Percentiles rank a stretch among this genome's conserved stretches.
Evolutionary conservation across 768 basidiomycete species (phyloP).

Genomic region (Sarcodon sp.): DNA sequence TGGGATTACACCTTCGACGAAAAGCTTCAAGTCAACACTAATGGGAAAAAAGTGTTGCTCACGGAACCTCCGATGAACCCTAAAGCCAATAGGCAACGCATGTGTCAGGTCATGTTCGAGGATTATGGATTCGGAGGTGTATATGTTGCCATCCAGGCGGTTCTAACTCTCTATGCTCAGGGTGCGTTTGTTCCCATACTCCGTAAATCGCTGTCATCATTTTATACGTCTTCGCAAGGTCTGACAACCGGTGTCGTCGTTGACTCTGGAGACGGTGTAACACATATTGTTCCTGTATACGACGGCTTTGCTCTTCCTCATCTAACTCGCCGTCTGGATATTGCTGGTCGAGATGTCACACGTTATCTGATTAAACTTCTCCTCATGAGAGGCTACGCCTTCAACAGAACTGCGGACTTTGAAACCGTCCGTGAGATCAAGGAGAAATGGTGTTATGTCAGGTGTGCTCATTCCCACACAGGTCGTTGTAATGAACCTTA

Average conservation of each 20-base stretch:
- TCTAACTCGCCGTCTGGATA: constrained; percentile 87
- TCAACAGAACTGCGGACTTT: constrained; percentile 98
- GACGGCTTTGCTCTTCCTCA: constrained; percentile 95
- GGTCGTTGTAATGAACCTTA: background rate
- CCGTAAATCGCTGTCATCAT: background rate
- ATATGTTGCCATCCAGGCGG: constrained; percentile 97
- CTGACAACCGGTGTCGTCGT: constrained; percentile 97
- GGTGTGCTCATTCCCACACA: constrained; percentile 30
- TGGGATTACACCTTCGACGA: constrained; percentile 99
- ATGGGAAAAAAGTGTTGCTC: constrained; percentile 79
- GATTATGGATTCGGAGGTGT: constrained; percentile 94
- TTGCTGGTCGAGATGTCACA: constrained; percentile 96
- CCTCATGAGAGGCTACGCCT: constrained; percentile 99
- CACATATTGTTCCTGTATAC: constrained; percentile 98
- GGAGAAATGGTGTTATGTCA: constrained; percentile 97
- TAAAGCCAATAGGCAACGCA: constrained; percentile 78
- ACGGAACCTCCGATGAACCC: constrained; percentile 99
- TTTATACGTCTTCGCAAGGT: constrained; percentile 35
- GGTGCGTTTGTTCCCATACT: constrained; percentile 38
- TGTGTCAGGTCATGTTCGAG: constrained; percentile 99
- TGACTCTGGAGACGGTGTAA: constrained; percentile 98
- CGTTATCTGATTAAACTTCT: constrained; percentile 98
- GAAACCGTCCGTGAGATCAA: constrained; percentile 99
- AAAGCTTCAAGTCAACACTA: constrained; percentile 82
- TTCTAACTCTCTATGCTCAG: constrained; percentile 96